Conservation (phyloP, 1,139 yeast genomes). For the Lodderomyces jiufengensis region DNA sequence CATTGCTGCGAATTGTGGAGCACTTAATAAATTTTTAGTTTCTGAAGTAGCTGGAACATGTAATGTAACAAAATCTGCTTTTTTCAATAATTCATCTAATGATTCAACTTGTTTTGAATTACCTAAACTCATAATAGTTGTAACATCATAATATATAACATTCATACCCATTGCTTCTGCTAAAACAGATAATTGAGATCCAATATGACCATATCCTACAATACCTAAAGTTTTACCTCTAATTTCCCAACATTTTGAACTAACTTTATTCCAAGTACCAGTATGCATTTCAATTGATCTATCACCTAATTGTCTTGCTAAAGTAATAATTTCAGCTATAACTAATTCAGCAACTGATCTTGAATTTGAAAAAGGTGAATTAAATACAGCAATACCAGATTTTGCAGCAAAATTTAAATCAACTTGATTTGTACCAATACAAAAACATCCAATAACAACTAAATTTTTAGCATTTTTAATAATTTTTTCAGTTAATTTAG, state of each 20-base stretch:
- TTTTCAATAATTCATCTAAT: slow-evolving; percentile 73
- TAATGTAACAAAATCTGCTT: slow-evolving; percentile 84
- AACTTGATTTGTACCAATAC: slow-evolving; percentile 98
- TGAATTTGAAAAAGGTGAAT: slow-evolving; percentile 97
- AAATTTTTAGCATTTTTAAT: slow-evolving; percentile 84
- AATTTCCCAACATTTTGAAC: slow-evolving; percentile 96
- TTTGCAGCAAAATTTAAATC: slow-evolving; percentile 89
- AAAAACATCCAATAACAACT: slow-evolving; percentile 94
- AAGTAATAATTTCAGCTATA: slow-evolving; percentile 87
- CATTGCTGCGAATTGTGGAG: slow-evolving; percentile 94
- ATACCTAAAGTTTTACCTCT: slow-evolving; percentile 98
- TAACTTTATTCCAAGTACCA: slow-evolving; percentile 97
- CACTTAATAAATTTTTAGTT: slow-evolving; percentile 83
- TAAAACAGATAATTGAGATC: slow-evolving; percentile 91
- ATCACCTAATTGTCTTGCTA: slow-evolving; percentile 97
- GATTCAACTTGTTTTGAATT: slow-evolving; percentile 91
- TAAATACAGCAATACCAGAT: slow-evolving; percentile 93
- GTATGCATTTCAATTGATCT: slow-evolving; percentile 95
- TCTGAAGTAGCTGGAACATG: slow-evolving; percentile 96
- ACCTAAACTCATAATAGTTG: slow-evolving; percentile 95
- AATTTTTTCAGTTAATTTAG: slow-evolving; percentile 76
- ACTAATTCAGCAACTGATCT: slow-evolving; percentile 98
- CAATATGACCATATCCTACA: slow-evolving; percentile 97
- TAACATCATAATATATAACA: slow-evolving; percentile 87
- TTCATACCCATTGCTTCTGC: slow-evolving; percentile 99